Evolutionary conservation across 2,329 filamentous ascomycete species (phyloP), one percentile per base, ranked within the genome.

Genomic region (Colletotrichum horii): DNA sequence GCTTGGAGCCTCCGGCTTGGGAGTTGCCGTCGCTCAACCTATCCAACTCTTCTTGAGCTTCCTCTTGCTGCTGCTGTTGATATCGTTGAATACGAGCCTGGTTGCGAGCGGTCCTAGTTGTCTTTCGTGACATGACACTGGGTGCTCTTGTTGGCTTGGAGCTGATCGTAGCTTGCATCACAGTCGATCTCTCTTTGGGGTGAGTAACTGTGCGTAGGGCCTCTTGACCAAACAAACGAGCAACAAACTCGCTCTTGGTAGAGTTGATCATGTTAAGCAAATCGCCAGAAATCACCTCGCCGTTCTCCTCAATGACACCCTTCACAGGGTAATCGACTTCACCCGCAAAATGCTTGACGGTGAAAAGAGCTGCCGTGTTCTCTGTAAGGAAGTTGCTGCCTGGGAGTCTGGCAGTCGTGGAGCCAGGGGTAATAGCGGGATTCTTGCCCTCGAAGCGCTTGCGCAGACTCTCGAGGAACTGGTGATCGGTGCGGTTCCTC

Each of bases 381-480:
- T 95, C 93, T 0, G 96, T 96, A 66, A 93, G 88, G 84, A 98
- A 98, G 83, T 98, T 98, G 86, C 94, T 97, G 67, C 96, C 96
- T 8, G 95, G 95, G 30, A 97, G 88, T 77, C 93, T 93, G 32
- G 94, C 91, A 1, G 93, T 96, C 2, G 95, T 88, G 62, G 93
- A 92, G 69, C 93, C 92, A 6, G 98, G 94, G 4, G 92, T 89
- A 75, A 99, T 98, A 30, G 96, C 95, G 1, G 95, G 93, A 81
- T 98, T 98, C 87, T 97, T 98, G 82, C 94, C 94, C 77, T 98
- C 95, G 80, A 99, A 99, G 11, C 97, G 94, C 87, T 97, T 98
- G 78, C 95, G 93, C 77, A 98, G 87, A 79, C 95, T 96, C 80
- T 99, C 97, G 2, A 98, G 88, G 78, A 99, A 91, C 82, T 99